Base-by-base conservation (phyloP, 1,284 basidiomycete genomes). In the Uromyces viciae-fabae region DNA sequence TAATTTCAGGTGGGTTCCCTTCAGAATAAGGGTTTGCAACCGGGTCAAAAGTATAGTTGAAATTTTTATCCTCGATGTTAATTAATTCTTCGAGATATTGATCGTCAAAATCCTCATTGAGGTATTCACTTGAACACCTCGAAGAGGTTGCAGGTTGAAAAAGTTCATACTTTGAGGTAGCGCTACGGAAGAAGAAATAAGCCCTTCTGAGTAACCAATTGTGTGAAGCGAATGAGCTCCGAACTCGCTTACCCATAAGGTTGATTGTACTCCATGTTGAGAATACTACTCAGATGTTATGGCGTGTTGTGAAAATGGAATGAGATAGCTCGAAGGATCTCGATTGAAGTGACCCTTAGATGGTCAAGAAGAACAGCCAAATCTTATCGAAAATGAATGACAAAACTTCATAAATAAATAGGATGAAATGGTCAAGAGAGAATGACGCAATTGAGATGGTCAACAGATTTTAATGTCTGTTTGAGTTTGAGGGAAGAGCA, bases 31-130 rank as follows among this genome's bases (percentile, higher is more conserved):
- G 49, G 49, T 1, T 72, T 72, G 43, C 28, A 60, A 33, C 66
- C 66, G 43, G 66, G 33, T 46, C 8, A 28, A 43, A 69, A 17
- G 25, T 25, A 28, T 69, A 69, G 11, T 31, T 8, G 19, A 22
- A 33, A 54, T 54, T 14, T 31, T 22, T 43, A 36, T 72, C 49
- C 31, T 22, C 5, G 49, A 4, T n/a, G 54, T 72, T 49, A 38
- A 72, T 22, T 49, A 72, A 54, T 2, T 56, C 19, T 33, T 72
- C 38, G 15, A 72, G 69, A 54, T 33, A 52, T n/a, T 46, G 42
- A 17, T 72, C 15, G 69, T 72, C 49, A 25, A 72, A 54, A 49
- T 31, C 69, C 7, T 72, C 69, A 72, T 72, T 33, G n/a, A 54
- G 49, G 33, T 52, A 33, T 28, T 72, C 66, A 69, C 66, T 69